Evolutionary conservation across 768 basidiomycete species (phyloP), one percentile per base, ranked within the genome.

Genomic region (Boletellus sp.): DNA sequence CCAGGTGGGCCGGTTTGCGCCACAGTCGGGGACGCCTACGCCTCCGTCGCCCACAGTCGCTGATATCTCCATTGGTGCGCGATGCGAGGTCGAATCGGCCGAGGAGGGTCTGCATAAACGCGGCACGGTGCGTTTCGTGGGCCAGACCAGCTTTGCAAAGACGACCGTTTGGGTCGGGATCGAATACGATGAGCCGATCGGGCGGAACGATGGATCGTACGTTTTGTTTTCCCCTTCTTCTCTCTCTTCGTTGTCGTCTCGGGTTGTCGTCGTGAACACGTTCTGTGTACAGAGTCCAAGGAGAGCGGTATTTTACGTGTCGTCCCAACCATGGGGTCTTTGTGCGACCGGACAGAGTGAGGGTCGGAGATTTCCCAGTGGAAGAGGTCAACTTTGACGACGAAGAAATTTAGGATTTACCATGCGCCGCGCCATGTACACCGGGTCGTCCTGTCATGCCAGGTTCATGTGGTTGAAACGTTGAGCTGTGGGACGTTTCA

Each of bases 191-290:
- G 95, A 98, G 60, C 94, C 95, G 3, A 76, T 91, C 20, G 95
- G 95, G 11, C 97, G 94, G 72, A 94, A 94, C 54, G 89, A 97
- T 66, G 95, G 95, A 58, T 85, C 84, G 94, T 95, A 64, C 71
- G 93, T 83, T 9, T 15, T 22, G 6, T 34, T 33, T 1, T 28
- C 26, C 26, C 10, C 26, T 3, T 28, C 26, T 7, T 7, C 3
- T 28, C 26, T 26, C 9, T 26, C 9, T 26, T 26, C 4, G 1
- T 4, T 26, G 26, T 26, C 6, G 26, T 9, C 26, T 26, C 26
- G 26, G 26, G 35, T 24, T 1, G n/a, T 19, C 16, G 6, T 38
- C n/a, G 4, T 35, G 20, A 39, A 19, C 12, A 31, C 37, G 10
- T 44, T 38, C 35, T 23, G 9, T 28, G 16, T 55, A 28, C 7